A percentile compares a stretch with the other conserved stretches of the same genome.
phyloP scores from a whole-genome alignment of 345 rosid species.

The Acer yangbiense region DNA sequence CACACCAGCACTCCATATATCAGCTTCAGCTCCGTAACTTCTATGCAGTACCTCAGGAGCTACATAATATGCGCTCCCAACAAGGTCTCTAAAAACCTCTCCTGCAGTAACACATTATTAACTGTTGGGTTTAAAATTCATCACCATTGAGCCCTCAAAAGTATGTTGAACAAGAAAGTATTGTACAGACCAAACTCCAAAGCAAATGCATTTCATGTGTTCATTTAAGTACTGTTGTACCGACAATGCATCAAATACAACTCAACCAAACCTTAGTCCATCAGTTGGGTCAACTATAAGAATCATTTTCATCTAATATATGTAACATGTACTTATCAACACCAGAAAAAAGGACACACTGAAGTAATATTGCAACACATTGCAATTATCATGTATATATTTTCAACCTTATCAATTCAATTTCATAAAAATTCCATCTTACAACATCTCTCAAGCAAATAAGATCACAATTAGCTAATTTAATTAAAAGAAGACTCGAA shows the following conservation, averaged over 20 bases:
- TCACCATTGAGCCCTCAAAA: constrained; percentile 7
- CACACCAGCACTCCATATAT: constrained; percentile 98
- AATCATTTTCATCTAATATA: no score
- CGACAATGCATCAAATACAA: neutral
- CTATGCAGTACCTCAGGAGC: constrained; percentile 88
- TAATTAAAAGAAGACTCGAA: neutral
- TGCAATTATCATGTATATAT: neutral
- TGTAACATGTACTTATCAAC: neutral
- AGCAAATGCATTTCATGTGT: neutral
- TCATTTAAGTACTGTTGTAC: no score
- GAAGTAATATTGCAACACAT: neutral
- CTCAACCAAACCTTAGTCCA: neutral
- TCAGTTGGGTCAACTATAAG: no score
- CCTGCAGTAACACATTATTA: constrained; percentile 48
- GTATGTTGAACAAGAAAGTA: neutral
- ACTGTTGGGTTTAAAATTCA: constrained; percentile 20
- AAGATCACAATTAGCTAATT: neutral
- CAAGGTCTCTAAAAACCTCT: constrained; percentile 77
- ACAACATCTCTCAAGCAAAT: neutral
- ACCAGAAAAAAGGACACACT: neutral
- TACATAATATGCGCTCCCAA: constrained; percentile 97
- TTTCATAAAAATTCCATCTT: neutral
- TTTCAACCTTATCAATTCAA: neutral
- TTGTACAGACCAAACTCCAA: neutral
- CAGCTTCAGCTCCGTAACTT: constrained; percentile 82